Conservation (phyloP, 331 rosid species). For the Ulmus americana region DNA sequence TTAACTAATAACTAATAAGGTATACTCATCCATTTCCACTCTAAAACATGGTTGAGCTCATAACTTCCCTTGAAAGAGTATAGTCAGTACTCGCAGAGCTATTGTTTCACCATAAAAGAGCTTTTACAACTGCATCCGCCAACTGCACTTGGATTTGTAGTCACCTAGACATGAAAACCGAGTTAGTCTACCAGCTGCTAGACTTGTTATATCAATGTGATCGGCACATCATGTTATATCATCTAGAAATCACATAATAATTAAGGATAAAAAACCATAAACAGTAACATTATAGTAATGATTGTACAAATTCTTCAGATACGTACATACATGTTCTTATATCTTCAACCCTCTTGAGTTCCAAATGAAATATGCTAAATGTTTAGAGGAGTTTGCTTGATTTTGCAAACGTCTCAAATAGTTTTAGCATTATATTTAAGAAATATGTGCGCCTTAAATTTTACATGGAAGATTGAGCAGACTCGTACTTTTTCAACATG, state of each 20-base stretch:
- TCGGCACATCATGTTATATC: not conserved
- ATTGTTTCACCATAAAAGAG: conserved; percentile 85
- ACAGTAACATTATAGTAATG: not conserved
- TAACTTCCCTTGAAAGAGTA: conserved; percentile 9
- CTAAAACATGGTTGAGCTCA: conserved; percentile 6
- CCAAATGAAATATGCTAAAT: not conserved
- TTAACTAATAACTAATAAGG: not conserved
- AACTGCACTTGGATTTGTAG: conserved; percentile 73
- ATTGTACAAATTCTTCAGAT: not conserved
- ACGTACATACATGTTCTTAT: too few relatives aligned
- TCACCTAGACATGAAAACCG: conserved; percentile 40
- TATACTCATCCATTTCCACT: not conserved
- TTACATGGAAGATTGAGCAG: not conserved
- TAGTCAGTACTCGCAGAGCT: conserved; percentile 18
- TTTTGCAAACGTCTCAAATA: not conserved
- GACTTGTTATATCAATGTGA: not conserved
- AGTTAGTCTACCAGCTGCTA: not conserved
- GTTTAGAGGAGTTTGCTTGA: not conserved
- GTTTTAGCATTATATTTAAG: conserved; percentile 1
- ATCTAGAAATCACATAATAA: not conserved
- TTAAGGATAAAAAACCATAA: not conserved
- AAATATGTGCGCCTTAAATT: not conserved
- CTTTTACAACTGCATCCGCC: conserved; percentile 94
- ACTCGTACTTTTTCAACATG: not conserved
- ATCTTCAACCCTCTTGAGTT: not conserved